These are phyloP conservation scores for Hymenoscyphus linearis DNA, from an alignment of 2,329 filamentous ascomycete genomes.

Conservation along the genomic window DNA sequence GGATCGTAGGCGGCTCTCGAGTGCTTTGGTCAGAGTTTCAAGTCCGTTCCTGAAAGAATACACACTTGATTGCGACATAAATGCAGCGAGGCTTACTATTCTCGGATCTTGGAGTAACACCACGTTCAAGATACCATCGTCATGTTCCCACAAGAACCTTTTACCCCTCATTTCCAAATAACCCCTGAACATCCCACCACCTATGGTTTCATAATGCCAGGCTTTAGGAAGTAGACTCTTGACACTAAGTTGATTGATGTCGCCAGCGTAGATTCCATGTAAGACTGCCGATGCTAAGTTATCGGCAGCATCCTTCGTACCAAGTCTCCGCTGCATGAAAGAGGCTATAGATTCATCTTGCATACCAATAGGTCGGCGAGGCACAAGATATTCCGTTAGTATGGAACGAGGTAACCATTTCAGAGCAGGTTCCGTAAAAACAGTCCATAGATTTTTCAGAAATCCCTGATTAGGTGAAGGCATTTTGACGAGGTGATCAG, in stretches of 20 bases:
- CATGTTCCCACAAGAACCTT: not conserved
- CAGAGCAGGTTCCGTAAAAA: slow-evolving; percentile 53
- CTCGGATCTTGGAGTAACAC: slow-evolving; percentile 4
- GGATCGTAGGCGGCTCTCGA: slow-evolving; percentile 45
- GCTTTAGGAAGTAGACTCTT: slow-evolving; percentile 46
- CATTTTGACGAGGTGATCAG: slow-evolving; percentile 68
- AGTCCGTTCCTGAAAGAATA: slow-evolving; percentile 56
- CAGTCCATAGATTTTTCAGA: slow-evolving; percentile 27
- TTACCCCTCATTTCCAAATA: not conserved
- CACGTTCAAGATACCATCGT: slow-evolving; percentile 6
- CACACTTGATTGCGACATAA: slow-evolving; percentile 32
- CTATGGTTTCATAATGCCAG: slow-evolving; percentile 20
- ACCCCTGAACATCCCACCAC: slow-evolving; percentile 16
- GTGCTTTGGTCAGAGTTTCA: slow-evolving; percentile 49
- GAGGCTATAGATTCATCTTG: slow-evolving; percentile 67
- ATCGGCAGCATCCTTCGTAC: slow-evolving; percentile 51
- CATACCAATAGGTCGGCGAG: slow-evolving; percentile 33
- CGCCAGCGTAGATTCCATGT: slow-evolving; percentile 91
- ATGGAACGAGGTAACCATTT: slow-evolving; percentile 33
- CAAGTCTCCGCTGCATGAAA: slow-evolving; percentile 53
- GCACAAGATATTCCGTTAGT: slow-evolving; percentile 30
- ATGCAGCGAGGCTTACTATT: no score
- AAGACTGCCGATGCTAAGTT: slow-evolving; percentile 70
- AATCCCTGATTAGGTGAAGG: slow-evolving; percentile 40
- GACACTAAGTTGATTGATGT: slow-evolving; percentile 74